Base-by-base conservation (phyloP, 306 rosid species). In the Gynostemma pentaphyllum region DNA sequence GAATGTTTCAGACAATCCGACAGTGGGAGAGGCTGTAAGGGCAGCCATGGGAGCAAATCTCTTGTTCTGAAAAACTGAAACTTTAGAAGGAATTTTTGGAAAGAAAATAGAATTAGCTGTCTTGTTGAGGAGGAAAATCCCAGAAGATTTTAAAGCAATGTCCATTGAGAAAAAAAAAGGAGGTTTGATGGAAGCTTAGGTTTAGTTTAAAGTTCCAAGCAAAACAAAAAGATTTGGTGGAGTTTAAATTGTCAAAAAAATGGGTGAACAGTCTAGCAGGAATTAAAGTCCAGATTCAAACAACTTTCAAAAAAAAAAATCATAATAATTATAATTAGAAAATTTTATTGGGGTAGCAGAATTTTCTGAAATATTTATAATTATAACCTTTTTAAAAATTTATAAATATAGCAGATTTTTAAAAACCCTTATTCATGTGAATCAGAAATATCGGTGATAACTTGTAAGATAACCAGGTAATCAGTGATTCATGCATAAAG, bases 1-100 rank as follows among this genome's bases (percentile, higher is more conserved):
- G 79, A 91, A 91, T 7, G 97, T 91, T 70, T 80, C 80, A 44
- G 96, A 76, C 54, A 91, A 79, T 27, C 96, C 85, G 36, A 78
- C 78, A 23, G 83, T n/a, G 56, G 82, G 62, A 74, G 60, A 46
- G 61, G 82, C 50, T 57, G 74, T 52, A 68, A 76, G 72, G 62
- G 94, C 80, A 29, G 95, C 84, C 82, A 85, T 79, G 4, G 79
- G 74, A 68, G 83, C 49, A 55, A 70, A 59, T 18, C 84, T 78
- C 64, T 78, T 74, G 32, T 59, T 11, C 12, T 56, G 28, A 16
- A 3, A 51, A 19, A 57, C 64, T 57, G 64, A 57, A 57, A 57
- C 13, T 46, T 36, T 57, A 51, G 36, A 21, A 39, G 15, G 23
- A 22, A 11, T 45, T 9, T 18, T 2, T 9, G 18, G 41, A 37